Evolutionary conservation across 148 eudicot species (phyloP).

Genomic region (Vaccinium myrtillus): DNA sequence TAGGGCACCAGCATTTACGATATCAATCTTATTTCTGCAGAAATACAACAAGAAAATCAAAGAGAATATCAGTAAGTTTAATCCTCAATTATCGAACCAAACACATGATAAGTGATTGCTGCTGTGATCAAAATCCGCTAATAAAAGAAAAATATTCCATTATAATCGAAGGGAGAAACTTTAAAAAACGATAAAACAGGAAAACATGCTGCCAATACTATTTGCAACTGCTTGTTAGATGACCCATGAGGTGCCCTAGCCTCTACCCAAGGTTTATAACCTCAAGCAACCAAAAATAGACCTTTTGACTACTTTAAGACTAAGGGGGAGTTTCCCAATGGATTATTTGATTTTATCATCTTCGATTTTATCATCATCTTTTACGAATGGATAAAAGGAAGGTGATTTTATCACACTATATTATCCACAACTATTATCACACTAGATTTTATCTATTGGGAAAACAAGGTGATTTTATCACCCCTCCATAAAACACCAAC

Average conservation of each 20-base stretch:
- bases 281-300: neutral
- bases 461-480: too few species aligned
- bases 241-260: neutral
- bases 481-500: too few species aligned
- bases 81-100: neutral
- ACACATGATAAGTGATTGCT: neutral
- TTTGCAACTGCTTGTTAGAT: neutral
- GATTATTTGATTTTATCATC: too few species aligned
- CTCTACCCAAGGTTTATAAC: neutral
- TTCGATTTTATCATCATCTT: too few species aligned
- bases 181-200: neutral
- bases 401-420: too few species aligned
- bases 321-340: too few species aligned
- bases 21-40: slow-evolving; percentile 79
- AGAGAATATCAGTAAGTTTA: neutral
- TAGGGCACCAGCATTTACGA: slow-evolving; percentile 76
- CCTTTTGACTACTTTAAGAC: neutral
- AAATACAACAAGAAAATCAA: slow-evolving; percentile 17
- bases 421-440: too few species aligned
- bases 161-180: neutral
- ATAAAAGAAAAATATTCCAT: neutral
- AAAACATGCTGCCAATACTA: neutral
- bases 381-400: too few species aligned
- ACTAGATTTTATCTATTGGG: too few species aligned
- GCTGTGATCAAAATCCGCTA: neutral